Conservation (phyloP, 2,329 filamentous ascomycete genomes). For the Plenodomus lindquistii region DNA sequence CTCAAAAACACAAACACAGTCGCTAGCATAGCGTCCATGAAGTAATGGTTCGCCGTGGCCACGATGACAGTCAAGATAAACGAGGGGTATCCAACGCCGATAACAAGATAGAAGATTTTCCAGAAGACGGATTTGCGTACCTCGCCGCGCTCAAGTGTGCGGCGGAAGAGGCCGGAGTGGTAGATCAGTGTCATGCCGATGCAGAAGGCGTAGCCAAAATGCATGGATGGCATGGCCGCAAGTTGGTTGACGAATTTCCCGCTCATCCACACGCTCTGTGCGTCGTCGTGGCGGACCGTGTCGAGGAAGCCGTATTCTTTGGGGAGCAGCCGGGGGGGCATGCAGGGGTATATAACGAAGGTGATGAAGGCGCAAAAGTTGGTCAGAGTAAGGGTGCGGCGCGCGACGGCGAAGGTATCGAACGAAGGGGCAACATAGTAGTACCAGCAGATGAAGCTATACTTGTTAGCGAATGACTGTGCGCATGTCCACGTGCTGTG, state of each 20-base stretch:
- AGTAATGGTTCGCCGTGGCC: conserved; percentile 66
- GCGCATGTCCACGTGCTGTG: background rate
- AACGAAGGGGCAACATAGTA: conserved; percentile 62
- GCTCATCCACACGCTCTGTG: conserved; percentile 52
- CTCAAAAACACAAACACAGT: conserved; percentile 53
- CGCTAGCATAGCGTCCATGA: conserved; percentile 58
- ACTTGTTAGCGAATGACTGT: conserved; percentile 15
- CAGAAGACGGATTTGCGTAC: conserved; percentile 47
- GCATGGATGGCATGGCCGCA: conserved; percentile 55
- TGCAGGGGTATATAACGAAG: conserved; percentile 58
- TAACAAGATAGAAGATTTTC: conserved; percentile 49
- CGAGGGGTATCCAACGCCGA: conserved; percentile 57
- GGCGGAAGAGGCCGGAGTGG: conserved; percentile 55
- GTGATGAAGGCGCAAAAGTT: conserved; percentile 59
- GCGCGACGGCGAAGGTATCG: conserved; percentile 49
- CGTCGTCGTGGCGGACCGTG: conserved; percentile 53
- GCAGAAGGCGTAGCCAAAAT: conserved; percentile 60
- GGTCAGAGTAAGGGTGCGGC: conserved; percentile 54
- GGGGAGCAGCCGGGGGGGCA: conserved; percentile 56
- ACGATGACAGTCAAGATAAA: conserved; percentile 63
- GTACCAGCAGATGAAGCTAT: conserved; percentile 66
- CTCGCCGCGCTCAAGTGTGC: conserved; percentile 49
- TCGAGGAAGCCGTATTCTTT: conserved; percentile 52
- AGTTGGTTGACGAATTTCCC: conserved; percentile 53
- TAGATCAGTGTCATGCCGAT: conserved; percentile 58